Evolutionary conservation across 129 eudicot species (phyloP).

Genomic region (Helianthus annuus): DNA sequence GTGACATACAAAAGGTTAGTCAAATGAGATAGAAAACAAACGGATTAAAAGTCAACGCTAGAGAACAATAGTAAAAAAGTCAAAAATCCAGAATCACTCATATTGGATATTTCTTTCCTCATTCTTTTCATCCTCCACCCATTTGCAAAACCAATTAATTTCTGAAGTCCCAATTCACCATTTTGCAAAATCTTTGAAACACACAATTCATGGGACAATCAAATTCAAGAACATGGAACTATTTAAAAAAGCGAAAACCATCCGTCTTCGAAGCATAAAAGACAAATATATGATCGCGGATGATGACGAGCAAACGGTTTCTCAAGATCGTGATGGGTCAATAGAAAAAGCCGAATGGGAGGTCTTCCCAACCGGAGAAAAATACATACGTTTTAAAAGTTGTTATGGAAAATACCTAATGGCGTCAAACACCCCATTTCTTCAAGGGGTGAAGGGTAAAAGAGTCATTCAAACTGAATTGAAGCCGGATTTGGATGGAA

Average conservation of each 20-base stretch:
- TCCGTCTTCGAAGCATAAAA: slow-evolving; percentile 41
- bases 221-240: slow-evolving; percentile 43
- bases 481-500: slow-evolving; percentile 30
- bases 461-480: slow-evolving; percentile 48
- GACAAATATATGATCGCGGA: slow-evolving; percentile 57
- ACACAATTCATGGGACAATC: neutral
- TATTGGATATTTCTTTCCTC: neutral
- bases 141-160: slow-evolving; percentile 18
- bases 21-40: no score
- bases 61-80: neutral
- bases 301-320: slow-evolving; percentile 50
- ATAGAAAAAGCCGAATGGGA: slow-evolving; percentile 49
- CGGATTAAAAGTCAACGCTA: neutral
- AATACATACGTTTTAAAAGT: slow-evolving; percentile 54
- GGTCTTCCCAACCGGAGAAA: slow-evolving; percentile 37
- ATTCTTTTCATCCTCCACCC: neutral
- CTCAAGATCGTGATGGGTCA: slow-evolving; percentile 45
- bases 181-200: slow-evolving; percentile 2
- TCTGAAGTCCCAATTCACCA: neutral
- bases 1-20: no score
- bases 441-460: slow-evolving; percentile 53
- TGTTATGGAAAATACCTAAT: slow-evolving; percentile 64
- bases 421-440: slow-evolving; percentile 51
- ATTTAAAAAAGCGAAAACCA: slow-evolving; percentile 45
- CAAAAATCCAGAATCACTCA: neutral